Evolutionary conservation across 2,329 filamentous ascomycete species (phyloP), one percentile per base, ranked within the genome.

Genomic region (Teratosphaeria nubilosa): DNA sequence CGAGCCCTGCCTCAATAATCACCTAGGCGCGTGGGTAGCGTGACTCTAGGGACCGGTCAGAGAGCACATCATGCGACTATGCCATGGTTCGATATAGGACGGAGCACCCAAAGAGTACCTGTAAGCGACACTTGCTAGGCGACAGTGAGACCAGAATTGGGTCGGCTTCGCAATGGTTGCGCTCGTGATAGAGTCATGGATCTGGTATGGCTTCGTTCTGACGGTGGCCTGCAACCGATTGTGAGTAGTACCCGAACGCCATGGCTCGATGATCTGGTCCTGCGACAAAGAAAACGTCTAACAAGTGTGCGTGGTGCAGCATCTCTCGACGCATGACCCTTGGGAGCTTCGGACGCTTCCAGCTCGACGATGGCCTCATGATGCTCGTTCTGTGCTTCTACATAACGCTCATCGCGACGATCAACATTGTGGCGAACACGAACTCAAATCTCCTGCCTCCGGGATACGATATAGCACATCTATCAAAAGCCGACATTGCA

Each of bases 281-380:
- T 59, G 30, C 59, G 52, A 48, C 30, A 22, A 37, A 16, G 24
- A 20, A 51, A 52, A 52, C 30, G 16, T 53, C 51, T 53, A n/a
- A 53, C n/a, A 4, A 20, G 51, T 53, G 31, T 52, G 24, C 16
- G 24, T 52, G 24, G 24, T 27, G 60, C 56, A 77, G 75, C 37
- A 70, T 75, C 32, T 78, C 77, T 11, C 73, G 77, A 32, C 71
- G 68, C 22, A 70, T 78, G 37, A 70, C 75, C 10, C 73, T 83
- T 31, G 75, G 78, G 16, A 75, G 77, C 45, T 70, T 76, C 63
- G 73, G 70, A 50, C 73, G 73, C 6, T 75, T 82, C n/a, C 78
- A 81, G 63, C 64, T 77, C 27, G 82, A 85, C 63, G 82, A 85
- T 65, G 83, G 77, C 64, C 70, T 82, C 25, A 84, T 84, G 80